Evolutionary conservation across 2,329 filamentous ascomycete species (phyloP), one percentile per base, ranked within the genome.

Genomic region (Acarospora socialis): DNA sequence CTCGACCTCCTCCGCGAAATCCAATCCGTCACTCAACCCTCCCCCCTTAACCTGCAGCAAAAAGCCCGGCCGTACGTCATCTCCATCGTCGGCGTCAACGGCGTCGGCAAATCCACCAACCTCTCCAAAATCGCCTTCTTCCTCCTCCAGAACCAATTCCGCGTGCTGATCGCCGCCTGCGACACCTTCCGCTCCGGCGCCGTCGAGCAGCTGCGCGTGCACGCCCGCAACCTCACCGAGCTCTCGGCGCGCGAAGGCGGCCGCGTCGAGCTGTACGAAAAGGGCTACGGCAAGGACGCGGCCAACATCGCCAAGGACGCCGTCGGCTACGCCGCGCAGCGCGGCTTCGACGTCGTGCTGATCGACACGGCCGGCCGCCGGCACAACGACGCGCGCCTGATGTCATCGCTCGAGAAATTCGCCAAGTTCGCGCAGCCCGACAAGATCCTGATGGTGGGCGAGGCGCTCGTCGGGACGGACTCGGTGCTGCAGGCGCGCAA

Each of bases 81-180:
- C 52, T 94, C 84, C 35, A 93, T 98, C 39, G 90, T 98, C 25
- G 90, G 90, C 40, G 90, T 98, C 52, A 98, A 98, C 54, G 90
- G 90, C 33, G 90, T 98, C 21, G 90, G 90, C 50, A 98, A 98
- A 61, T 94, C 86, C 10, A 98, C 90, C 32, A 95, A 94, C 52
- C 67, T 98, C 21, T 87, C 82, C 55, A 98, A 98, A 58, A 93
- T 98, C 44, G 92, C 86, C 56, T 98, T 90, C 60, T 98, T 98
- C 62, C 66, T 98, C 21, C 66, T 98, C 19, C 87, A 98, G 57
- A 98, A 98, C 64, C 86, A 92, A 53, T 92, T 93, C 64, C 81
- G 81, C 50, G 84, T 98, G 10, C 70, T 98, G 35, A 82, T 98
- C 43, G 87, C 83, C 9, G 87, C 90, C 7, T 90, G 82, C 46